Base-by-base conservation (phyloP, 305 asterid species). In the Fraxinus nigra region DNA sequence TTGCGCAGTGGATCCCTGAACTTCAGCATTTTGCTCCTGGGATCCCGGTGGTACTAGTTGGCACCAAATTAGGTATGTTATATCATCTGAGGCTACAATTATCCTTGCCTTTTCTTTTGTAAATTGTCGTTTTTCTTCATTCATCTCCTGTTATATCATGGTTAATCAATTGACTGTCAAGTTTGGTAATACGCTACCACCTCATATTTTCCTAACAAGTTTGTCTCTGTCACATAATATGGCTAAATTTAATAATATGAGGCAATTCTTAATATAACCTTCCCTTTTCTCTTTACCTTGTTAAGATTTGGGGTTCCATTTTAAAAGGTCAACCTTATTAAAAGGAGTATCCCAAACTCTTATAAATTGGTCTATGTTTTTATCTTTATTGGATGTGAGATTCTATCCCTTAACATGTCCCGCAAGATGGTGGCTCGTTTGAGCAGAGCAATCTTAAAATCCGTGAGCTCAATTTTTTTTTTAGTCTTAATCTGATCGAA, bases 1-100 rank as follows among this genome's bases (percentile, higher is more conserved):
- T 83, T 86, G 80, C 65, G 86, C 97, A 95, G 99, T 95, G 99
- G 98, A 95, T 95, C 85, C 99, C 99, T 40, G 98, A 95, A 87
- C 98, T 95, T 85, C 94, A 94, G 88, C 99, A 95, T 86, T 93
- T 88, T 86, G 95, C 98, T 75, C 98, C 99, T 11, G 98, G 98
- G 72, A 90, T 86, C 38, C 99, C 99, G 0, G 89, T 95, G 33
- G 94, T 95, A 76, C 91, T 95, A 38, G 99, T 91, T 59, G 98
- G 98, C 84, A 95, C 99, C 77, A 95, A 95, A 89, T 91, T 90
- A 79, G 99, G 99, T 95, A 89, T 61, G 89, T 81, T 54, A 59
- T 77, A 43, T 72, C 34, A 9, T 73, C 65, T 7, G 80, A 75
- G 22, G 40, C 75, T 69, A 26, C 24, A 22, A 74, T n/a, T 3